These are phyloP conservation scores for Penicillium sp. DNA, from an alignment of 2,329 filamentous ascomycete species.

Conservation along the genomic window DNA sequence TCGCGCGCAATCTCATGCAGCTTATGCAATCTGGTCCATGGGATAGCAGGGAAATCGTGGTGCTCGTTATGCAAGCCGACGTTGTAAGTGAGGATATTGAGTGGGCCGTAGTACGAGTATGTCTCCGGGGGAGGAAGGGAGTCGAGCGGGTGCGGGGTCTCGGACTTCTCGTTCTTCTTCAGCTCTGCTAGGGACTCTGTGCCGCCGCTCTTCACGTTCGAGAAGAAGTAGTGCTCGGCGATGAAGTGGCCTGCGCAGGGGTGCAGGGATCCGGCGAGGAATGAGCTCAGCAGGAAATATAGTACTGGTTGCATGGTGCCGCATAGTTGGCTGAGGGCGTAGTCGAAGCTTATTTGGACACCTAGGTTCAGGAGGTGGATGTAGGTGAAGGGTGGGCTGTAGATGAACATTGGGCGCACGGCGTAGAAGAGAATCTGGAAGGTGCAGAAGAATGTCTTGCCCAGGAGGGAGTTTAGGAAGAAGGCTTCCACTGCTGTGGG, in stretches of 20 bases:
- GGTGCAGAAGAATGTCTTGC: slow-evolving; percentile 98
- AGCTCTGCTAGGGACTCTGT: slow-evolving; percentile 54
- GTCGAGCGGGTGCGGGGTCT: slow-evolving; percentile 53
- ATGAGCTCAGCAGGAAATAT: slow-evolving; percentile 85
- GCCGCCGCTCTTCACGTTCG: slow-evolving; percentile 33
- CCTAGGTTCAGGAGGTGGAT: slow-evolving; percentile 80
- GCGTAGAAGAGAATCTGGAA: slow-evolving; percentile 99
- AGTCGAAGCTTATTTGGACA: slow-evolving; percentile 76
- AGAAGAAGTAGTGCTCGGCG: slow-evolving; percentile 86
- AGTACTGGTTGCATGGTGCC: slow-evolving; percentile 59
- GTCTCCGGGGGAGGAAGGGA: slow-evolving; percentile 78
- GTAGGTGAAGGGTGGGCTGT: slow-evolving; percentile 79
- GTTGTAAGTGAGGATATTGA: slow-evolving; percentile 94
- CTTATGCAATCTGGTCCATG: slow-evolving; percentile 81
- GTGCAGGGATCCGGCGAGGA: slow-evolving; percentile 90
- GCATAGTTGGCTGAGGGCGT: slow-evolving; percentile 59
- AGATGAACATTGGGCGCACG: slow-evolving; percentile 89
- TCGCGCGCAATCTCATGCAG: slow-evolving; percentile 79
- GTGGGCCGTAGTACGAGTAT: slow-evolving; percentile 90
- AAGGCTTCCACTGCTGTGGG: slow-evolving; percentile 88
- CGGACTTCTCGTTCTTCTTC: slow-evolving; percentile 30
- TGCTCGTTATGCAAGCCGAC: slow-evolving; percentile 98
- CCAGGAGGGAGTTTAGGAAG: slow-evolving; percentile 86
- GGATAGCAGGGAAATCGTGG: slow-evolving; percentile 95
- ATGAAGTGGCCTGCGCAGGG: slow-evolving; percentile 98